A percentile compares a stretch with the other conserved stretches of the same genome.
phyloP scores from a whole-genome alignment of 495 filamentous ascomycete genomes.

The Daldinia caldariorum region DNA sequence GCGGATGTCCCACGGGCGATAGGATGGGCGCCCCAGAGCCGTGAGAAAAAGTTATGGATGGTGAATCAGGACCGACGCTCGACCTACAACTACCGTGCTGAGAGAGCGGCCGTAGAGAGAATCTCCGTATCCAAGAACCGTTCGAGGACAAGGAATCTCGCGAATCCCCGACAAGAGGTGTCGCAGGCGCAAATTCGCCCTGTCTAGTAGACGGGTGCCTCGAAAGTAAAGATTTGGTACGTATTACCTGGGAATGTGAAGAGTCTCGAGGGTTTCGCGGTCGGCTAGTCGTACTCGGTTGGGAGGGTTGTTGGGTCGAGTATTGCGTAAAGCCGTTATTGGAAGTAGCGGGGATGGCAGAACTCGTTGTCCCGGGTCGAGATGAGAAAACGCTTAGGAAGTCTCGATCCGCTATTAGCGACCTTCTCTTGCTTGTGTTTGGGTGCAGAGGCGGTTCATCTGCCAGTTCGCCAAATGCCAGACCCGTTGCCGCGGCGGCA shows the following conservation, averaged over 20 bases:
- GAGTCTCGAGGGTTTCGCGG: constrained; percentile 46
- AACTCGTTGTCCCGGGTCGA: constrained; percentile 54
- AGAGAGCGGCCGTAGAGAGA: constrained; percentile 77
- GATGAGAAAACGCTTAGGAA: constrained; percentile 50
- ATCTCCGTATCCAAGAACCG: constrained; percentile 79
- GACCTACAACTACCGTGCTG: constrained; percentile 73
- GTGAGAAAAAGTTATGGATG: constrained; percentile 75
- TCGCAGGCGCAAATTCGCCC: constrained; percentile 45
- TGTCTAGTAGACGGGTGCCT: constrained; percentile 60
- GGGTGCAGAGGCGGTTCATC: constrained; percentile 35
- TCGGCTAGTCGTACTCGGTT: constrained; percentile 43
- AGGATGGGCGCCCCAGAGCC: constrained; percentile 75
- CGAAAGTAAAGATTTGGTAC: constrained; percentile 46
- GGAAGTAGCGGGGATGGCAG: constrained; percentile 44
- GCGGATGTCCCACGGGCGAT: constrained; percentile 49
- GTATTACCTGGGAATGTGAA: constrained; percentile 49
- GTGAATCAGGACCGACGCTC: constrained; percentile 73
- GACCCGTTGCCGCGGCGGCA: constrained; percentile 65
- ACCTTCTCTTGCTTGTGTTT: constrained; percentile 57
- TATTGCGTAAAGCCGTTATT: constrained; percentile 50
- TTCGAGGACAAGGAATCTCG: constrained; percentile 64
- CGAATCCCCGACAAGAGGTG: constrained; percentile 51
- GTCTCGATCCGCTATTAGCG: constrained; percentile 54
- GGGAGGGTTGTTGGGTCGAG: constrained; percentile 45
- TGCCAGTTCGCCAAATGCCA: constrained; percentile 62